Evolutionary conservation across 192 early-diverging fungal genomes (phyloP).

Genomic region (Anaeromyces robustus): DNA sequence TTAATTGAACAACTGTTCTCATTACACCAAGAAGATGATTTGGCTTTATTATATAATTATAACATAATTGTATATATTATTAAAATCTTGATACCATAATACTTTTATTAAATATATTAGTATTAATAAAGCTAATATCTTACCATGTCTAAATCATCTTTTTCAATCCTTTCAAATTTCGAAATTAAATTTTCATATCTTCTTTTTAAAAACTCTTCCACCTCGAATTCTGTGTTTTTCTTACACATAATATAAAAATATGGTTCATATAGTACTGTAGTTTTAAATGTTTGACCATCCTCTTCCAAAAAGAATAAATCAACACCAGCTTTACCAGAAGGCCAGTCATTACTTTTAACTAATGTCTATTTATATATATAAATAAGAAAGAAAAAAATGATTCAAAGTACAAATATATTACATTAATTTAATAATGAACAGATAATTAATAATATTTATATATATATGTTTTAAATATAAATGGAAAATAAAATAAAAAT

Average conservation of each 20-base stretch:
- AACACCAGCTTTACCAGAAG: conserved; percentile 51
- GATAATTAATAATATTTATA: too few relatives aligned
- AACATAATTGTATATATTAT: too few relatives aligned
- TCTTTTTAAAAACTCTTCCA: conserved; percentile 68
- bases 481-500: too few relatives aligned
- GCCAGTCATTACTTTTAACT: conserved; percentile 45
- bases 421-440: conserved; percentile 1
- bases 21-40: conserved; percentile 76
- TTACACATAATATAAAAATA: conserved; percentile 83
- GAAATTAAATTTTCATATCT: conserved; percentile 52
- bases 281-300: conserved; percentile 75
- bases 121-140: too few relatives aligned
- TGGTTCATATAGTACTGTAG: conserved; percentile 66
- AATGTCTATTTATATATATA: conserved; percentile 24
- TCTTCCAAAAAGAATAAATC: conserved; percentile 90
- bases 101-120: too few relatives aligned
- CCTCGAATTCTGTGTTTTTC: conserved; percentile 47
- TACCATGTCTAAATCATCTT: conserved; percentile 77
- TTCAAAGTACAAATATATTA: conserved; percentile 1
- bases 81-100: too few relatives aligned
- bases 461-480: too few relatives aligned
- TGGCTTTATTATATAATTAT: conserved; percentile 21
- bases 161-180: conserved; percentile 41
- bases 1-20: conserved; percentile 55
- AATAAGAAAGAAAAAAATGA: not conserved